Evolutionary conservation across 495 filamentous ascomycete genomes (phyloP), one percentile per base, ranked within the genome.

Genomic region (Amphirosellinia nigrospora): DNA sequence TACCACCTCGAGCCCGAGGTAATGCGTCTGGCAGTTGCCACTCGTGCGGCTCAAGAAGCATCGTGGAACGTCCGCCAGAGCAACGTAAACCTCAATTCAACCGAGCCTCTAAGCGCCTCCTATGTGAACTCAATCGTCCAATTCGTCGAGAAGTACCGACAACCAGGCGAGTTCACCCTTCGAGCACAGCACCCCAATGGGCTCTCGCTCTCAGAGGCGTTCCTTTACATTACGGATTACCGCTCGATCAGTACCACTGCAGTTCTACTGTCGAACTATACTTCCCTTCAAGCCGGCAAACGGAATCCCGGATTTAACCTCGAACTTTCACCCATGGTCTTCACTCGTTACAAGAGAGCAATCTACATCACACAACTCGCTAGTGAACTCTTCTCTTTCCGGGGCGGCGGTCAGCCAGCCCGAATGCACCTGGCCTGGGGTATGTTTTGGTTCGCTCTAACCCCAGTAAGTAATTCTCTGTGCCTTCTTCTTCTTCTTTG

Each of bases 321-420:
- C 16, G 28, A 34, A 6, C 7, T 50, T 30, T 30, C 61, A n/a
- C 10, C 16, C 19, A 23, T 43, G 11, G 43, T 64, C 1, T 30
- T 50, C 19, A 2, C 23, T 10, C 61, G 43, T 19, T 64, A 64
- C 43, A 9, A 50, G 43, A 46, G 38, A 21, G 43, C 61, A 5
- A 41, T 64, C 2, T 64, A 64, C 30, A 36, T 64, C 30, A 36
- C n/a, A 1, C 41, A 50, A 6, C 43, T 64, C 5, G 61, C 38
- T 34, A 15, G 26, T 1, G 43, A 34, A 16, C 4, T 62, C 4
- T 62, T 62, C 26, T 26, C 59, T 8, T 62, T 38, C 38, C 59
- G 39, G 32, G 59, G 59, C 11, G 5, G 30, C 4, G 36, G 4
- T 2, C 56, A 36, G 36, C 28, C 38, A 23, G 8, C 0, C 2